phyloP scores from a whole-genome alignment of 331 rosid genomes.

The Telfairia occidentalis region DNA sequence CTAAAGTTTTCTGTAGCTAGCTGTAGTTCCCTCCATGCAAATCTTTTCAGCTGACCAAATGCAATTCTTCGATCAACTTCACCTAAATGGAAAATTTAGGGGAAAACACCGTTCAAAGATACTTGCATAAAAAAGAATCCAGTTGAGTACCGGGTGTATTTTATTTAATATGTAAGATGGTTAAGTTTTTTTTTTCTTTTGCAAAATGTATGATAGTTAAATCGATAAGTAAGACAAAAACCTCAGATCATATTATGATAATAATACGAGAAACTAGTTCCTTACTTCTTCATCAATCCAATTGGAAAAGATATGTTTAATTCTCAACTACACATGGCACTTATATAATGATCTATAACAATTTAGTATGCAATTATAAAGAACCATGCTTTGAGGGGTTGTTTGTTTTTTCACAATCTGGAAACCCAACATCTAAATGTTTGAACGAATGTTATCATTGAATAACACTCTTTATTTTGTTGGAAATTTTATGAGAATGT shows the following conservation, averaged over 20 bases:
- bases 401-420: background rate
- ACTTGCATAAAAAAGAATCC: constrained; percentile 1
- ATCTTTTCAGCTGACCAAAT: constrained; percentile 80
- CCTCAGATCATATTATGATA: background rate
- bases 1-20: constrained; percentile 75
- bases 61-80: constrained; percentile 86
- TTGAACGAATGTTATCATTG: background rate
- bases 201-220: background rate
- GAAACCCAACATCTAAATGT: background rate
- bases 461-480: background rate
- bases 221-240: background rate
- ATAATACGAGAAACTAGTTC: background rate
- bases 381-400: background rate
- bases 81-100: constrained; percentile 35
- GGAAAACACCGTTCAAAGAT: background rate
- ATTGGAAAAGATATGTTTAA: background rate
- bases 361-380: background rate
- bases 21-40: constrained; percentile 85
- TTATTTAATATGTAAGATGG: background rate
- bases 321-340: background rate
- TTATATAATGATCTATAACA: background rate
- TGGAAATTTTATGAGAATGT: background rate
- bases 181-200: background rate
- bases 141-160: background rate
- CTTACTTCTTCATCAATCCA: background rate